Conservation (phyloP, 148 eudicot genomes). For the Gaultheria prostrata region DNA sequence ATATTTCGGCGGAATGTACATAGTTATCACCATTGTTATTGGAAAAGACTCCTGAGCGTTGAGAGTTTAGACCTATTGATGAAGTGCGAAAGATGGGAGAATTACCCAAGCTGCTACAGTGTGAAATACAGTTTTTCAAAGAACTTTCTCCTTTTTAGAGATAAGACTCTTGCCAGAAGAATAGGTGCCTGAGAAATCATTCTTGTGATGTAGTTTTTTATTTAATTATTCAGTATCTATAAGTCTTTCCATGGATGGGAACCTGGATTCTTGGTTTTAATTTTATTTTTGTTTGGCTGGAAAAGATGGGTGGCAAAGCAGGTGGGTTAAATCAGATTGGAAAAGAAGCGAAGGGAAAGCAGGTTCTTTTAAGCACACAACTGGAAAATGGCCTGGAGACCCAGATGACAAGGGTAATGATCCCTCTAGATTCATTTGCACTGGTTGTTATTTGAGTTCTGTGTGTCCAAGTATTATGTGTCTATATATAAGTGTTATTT, state of each 20-base stretch:
- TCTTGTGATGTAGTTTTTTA: background rate
- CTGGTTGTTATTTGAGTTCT: background rate
- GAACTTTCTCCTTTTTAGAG: background rate
- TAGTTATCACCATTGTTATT: background rate
- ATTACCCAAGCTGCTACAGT: background rate
- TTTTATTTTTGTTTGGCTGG: conserved; percentile 20
- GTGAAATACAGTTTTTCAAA: background rate
- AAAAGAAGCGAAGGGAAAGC: conserved; percentile 72
- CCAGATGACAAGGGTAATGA: conserved; percentile 69
- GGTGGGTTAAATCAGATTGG: conserved; percentile 88
- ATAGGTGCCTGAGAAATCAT: background rate
- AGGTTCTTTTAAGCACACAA: conserved; percentile 70
- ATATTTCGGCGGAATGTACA: background rate
- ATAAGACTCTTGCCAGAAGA: background rate
- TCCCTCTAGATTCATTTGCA: conserved; percentile 9
- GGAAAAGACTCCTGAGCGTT: background rate
- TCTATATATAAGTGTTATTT: background rate
- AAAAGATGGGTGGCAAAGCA: conserved; percentile 72
- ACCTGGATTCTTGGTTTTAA: background rate
- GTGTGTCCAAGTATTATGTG: background rate
- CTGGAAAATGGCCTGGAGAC: conserved; percentile 77
- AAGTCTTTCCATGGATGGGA: background rate
- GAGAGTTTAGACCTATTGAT: background rate
- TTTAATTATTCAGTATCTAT: background rate
- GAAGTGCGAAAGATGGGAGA: background rate